A percentile compares a stretch with the other conserved stretches of the same genome.
These are phyloP conservation scores for Mycena albidolilacea DNA, from an alignment of 768 basidiomycete genomes.

Conservation along the genomic window DNA sequence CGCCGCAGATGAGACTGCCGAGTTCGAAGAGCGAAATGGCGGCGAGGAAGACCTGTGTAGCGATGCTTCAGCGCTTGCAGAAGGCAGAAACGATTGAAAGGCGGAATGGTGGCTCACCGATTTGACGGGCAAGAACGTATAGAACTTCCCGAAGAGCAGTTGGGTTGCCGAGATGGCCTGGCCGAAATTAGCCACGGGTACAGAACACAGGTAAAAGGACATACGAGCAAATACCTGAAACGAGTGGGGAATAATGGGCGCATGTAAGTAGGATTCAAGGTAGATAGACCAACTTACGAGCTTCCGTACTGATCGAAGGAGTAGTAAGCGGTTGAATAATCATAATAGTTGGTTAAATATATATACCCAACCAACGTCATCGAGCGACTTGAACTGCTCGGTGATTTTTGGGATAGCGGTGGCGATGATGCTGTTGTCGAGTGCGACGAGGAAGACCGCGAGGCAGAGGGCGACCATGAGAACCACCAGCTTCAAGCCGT, in stretches of 20 bases:
- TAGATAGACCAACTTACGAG: conserved; percentile 15
- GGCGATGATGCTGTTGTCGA: conserved; percentile 7
- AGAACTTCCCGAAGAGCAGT: conserved; percentile 44
- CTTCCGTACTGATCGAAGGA: conserved; percentile 24
- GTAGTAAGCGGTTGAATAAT: not conserved
- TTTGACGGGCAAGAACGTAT: conserved; percentile 43
- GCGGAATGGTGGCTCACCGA: not conserved
- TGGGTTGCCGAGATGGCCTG: conserved; percentile 36
- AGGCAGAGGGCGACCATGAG: conserved; percentile 35
- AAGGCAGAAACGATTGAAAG: too few relatives aligned
- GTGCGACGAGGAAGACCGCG: conserved; percentile 31
- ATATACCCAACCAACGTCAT: conserved; percentile 40
- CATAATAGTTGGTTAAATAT: not conserved
- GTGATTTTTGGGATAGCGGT: conserved; percentile 43
- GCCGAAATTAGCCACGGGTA: not conserved
- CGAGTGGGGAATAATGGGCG: not conserved
- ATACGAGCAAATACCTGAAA: conserved; percentile 26
- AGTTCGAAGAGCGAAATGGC: conserved; percentile 57
- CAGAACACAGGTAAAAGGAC: not conserved
- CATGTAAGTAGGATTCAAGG: not conserved
- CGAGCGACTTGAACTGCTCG: conserved; percentile 48
- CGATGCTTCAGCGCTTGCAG: not conserved
- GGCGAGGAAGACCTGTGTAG: conserved; percentile 28
- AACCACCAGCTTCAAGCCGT: conserved; percentile 11
- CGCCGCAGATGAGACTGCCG: conserved; percentile 54